Conservation (phyloP, 768 basidiomycete species). For the Strobilomyces confusus region DNA sequence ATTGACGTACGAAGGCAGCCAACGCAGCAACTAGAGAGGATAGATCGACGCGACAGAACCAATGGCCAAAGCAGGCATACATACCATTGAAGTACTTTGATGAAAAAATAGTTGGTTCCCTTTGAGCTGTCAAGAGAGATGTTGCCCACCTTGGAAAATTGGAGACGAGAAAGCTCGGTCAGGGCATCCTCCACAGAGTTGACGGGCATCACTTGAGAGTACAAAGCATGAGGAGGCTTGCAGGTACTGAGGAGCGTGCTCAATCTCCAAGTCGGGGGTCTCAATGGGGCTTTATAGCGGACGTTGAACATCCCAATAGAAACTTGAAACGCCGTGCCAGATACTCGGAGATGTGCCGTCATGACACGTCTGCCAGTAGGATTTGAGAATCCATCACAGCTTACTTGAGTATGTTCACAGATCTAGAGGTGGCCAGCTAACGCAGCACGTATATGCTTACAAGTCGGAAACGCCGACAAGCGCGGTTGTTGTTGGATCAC, state of each 20-base stretch:
- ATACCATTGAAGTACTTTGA: constrained; percentile 20
- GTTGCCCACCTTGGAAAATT: constrained; percentile 19
- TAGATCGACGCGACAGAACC: too few relatives aligned
- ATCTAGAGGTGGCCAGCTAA: too few relatives aligned
- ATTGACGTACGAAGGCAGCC: constrained; percentile 13
- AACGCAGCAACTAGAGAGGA: constrained; percentile 17
- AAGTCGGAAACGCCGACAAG: too few relatives aligned
- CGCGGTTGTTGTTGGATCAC: too few relatives aligned
- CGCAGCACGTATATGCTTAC: too few relatives aligned
- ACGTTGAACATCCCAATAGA: neutral
- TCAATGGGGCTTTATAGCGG: constrained; percentile 5
- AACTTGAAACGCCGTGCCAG: neutral
- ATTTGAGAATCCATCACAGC: too few relatives aligned
- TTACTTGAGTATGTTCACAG: too few relatives aligned
- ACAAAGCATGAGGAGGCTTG: neutral
- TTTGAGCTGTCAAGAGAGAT: neutral
- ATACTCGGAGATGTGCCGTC: neutral
- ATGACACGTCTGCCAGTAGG: too few relatives aligned
- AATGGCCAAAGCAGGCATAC: neutral
- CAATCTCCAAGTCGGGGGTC: too few relatives aligned
- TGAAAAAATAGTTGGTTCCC: neutral
- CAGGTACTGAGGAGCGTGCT: neutral
- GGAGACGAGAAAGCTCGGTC: constrained; percentile 14
- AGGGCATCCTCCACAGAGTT: neutral
- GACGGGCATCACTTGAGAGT: constrained; percentile 4